phyloP scores from a whole-genome alignment of 2,329 filamentous ascomycete species.

The Microsporum ferrugineum region DNA sequence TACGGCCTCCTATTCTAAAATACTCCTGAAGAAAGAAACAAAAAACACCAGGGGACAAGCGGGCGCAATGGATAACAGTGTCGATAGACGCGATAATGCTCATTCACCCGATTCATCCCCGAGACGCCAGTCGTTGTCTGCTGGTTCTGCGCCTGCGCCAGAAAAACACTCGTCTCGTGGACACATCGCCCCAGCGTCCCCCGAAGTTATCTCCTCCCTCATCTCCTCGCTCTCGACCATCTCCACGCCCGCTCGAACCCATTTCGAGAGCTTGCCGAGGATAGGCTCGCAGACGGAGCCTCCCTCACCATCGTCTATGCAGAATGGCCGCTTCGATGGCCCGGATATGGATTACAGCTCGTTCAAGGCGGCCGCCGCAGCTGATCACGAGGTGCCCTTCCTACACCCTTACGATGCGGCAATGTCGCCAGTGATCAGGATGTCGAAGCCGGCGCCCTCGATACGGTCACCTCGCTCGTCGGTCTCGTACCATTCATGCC shows the following conservation, averaged over 20 bases:
- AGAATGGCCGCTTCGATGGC: conserved; percentile 24
- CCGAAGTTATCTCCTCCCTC: conserved; percentile 46
- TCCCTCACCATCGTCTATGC: conserved; percentile 23
- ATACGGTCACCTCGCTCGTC: conserved; percentile 60
- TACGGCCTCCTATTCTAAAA: background rate
- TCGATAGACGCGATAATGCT: background rate
- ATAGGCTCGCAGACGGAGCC: conserved; percentile 33
- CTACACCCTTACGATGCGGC: conserved; percentile 47
- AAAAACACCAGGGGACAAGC: too few species aligned
- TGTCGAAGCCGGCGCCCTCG: conserved; percentile 68
- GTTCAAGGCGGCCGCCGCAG: conserved; percentile 44
- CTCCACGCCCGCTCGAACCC: conserved; percentile 52
- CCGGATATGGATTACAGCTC: conserved; percentile 66
- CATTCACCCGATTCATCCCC: conserved; percentile 2
- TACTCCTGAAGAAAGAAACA: too few species aligned
- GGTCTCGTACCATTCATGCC: conserved; percentile 38
- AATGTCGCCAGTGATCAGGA: conserved; percentile 62
- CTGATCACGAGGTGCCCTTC: conserved; percentile 40
- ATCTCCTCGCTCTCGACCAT: conserved; percentile 51
- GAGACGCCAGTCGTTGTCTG: conserved; percentile 35
- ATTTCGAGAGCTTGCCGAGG: conserved; percentile 52
- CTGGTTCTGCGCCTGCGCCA: conserved; percentile 18
- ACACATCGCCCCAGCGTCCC: conserved; percentile 34
- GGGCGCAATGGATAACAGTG: background rate
- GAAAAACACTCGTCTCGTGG: conserved; percentile 20